phyloP scores from a whole-genome alignment of 2,329 filamentous ascomycete species.

The Monilinia laxa region DNA sequence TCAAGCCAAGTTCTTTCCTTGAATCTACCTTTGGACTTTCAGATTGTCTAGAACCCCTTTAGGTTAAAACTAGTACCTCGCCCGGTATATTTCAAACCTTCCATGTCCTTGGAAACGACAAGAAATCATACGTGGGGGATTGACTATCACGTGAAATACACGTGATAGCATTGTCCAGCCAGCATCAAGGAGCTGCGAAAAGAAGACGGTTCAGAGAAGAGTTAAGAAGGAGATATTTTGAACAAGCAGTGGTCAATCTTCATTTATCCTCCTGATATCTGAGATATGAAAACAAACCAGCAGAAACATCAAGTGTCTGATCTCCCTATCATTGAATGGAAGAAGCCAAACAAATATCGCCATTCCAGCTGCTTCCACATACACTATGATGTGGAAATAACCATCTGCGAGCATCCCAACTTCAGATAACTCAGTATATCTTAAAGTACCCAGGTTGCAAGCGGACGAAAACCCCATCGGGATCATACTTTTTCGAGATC shows the following conservation, averaged over 20 bases:
- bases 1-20: not conserved
- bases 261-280: too few relatives aligned
- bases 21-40: not conserved
- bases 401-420: too few relatives aligned
- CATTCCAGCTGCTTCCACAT: too few relatives aligned
- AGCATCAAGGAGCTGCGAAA: not conserved
- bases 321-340: too few relatives aligned
- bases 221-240: not conserved
- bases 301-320: too few relatives aligned
- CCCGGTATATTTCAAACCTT: not conserved
- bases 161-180: not conserved
- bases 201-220: not conserved
- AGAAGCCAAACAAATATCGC: too few relatives aligned
- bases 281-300: too few relatives aligned
- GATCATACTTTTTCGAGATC: slow-evolving; percentile 36
- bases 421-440: slow-evolving; percentile 28
- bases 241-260: too few relatives aligned
- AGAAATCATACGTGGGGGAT: not conserved
- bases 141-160: not conserved
- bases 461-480: slow-evolving; percentile 34
- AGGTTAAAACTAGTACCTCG: not conserved
- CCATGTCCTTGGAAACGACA: not conserved
- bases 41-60: not conserved
- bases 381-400: too few relatives aligned
- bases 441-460: slow-evolving; percentile 46